Evolutionary conservation across 2,329 filamentous ascomycete species (phyloP), one percentile per base, ranked within the genome.

Genomic region (Leptoxyphium fumago): DNA sequence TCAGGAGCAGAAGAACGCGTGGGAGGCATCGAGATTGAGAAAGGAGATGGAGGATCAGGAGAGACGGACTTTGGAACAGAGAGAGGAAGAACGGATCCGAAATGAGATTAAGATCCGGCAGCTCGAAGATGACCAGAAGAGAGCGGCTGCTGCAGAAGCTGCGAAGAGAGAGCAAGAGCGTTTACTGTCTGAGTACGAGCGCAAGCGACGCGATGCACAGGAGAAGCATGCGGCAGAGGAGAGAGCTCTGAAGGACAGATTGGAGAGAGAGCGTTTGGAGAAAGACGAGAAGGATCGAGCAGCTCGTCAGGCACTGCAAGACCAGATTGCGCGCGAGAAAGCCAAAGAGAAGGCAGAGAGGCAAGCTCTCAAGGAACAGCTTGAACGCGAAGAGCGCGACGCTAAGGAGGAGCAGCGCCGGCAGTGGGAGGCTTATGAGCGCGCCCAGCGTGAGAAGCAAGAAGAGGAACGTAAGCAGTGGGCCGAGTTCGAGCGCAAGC

Each of bases 401-500:
- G 45, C 38, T 8, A 52, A 56, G 38, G 53, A 42, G 13, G 40
- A 15, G 28, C 17, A 48, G 18, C 51, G 52, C 36, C 44, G 50
- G 29, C 52, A 50, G 29, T 48, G 52, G 38, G 53, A 56, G 34
- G 45, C 46, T 3, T 46, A 49, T 38, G 49, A 55, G 44, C 43
- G 42, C 5, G 47, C 48, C 32, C 43, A 32, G 10, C 52, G 55
- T 10, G 55, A 66, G 46, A 55, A 59, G 21, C 63, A 64, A 47
- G 65, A 68, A 42, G 63, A 64, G 49, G 60, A 62, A 46, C 63
- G 69, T 47, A 60, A 57, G 32, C 62, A 69, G 21, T 63, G 59
- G 21, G 61, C 55, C 18, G 55, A 55, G 21, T 60, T 67, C 42
- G 43, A 62, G 28, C 54, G 53, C 18, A 63, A 64, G 53, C 62